Base-by-base conservation (phyloP, 805 yeast species). In the Saccharomycopsis fermentans region DNA sequence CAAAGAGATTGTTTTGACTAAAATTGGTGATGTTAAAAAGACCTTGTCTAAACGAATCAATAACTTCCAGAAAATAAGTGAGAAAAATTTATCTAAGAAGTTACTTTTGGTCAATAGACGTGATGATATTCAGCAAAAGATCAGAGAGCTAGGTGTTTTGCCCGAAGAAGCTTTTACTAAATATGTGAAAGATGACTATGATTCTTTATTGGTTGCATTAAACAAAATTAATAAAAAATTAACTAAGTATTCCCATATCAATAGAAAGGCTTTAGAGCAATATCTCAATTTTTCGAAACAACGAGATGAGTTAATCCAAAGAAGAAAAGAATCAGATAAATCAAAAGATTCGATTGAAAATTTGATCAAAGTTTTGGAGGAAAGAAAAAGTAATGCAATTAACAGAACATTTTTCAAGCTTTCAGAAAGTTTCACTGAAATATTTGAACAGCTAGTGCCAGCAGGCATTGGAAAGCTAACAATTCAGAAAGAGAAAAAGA, bases 181-280 rank as follows among this genome's bases (percentile, higher is more conserved):
- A 36, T 81, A 76, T 65, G 77, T 75, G 37, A 68, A 71, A 37
- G 64, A 73, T 19, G 67, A 73, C 1, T 81, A 89, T 11, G 82
- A 80, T 40, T 75, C 77, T 6, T 69, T 91, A 35, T 69, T 87
- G 54, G 65, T 69, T 16, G 73, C 77, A 56, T 74, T 90, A 60
- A 82, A 80, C 55, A 70, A 70, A 29, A 78, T 81, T 6, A 81
- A 83, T 48, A 80, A 78, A 37, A 80, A 78, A 32, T 72, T 92
- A 43, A 79, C 81, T 51, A 77, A 80, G 64, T 85, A 81, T 68
- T 79, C 81, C 26, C 95, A 90, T 69, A 87, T 94, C 55, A 92
- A 92, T 72, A 87, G 86, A 68, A 88, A 90, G 66, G 97, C 98
- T 0, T 74, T 87, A 63, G 97, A 91, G 65, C 96, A 91, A 67